phyloP scores from a whole-genome alignment of 1,284 basidiomycete species.

The Violaceomyces palustris region DNA sequence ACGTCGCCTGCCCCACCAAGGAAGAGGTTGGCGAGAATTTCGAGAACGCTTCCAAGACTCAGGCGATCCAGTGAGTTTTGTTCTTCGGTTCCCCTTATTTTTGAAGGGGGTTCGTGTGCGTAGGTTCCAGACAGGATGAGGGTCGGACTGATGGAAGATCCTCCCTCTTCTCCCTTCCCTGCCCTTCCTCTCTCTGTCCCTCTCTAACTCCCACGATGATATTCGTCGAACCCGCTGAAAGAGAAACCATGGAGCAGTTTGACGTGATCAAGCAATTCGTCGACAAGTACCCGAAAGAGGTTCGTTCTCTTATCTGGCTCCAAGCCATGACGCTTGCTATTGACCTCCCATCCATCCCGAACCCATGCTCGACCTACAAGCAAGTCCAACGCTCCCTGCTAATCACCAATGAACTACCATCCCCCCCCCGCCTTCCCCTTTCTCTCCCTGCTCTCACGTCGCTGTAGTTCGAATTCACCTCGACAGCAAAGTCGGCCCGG shows the following conservation, averaged over 20 bases:
- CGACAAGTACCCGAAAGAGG: slow-evolving; percentile 9
- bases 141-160: too few species aligned
- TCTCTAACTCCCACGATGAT: too few species aligned
- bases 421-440: too few species aligned
- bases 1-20: slow-evolving; percentile 19
- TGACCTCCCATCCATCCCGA: neutral
- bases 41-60: slow-evolving; percentile 13
- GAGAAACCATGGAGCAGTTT: slow-evolving; percentile 27
- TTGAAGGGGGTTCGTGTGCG: too few species aligned
- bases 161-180: too few species aligned
- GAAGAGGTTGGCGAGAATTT: slow-evolving; percentile 14
- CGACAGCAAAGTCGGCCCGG: slow-evolving; percentile 10
- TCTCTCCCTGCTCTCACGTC: too few species aligned
- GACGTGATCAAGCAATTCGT: slow-evolving; percentile 28
- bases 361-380: neutral
- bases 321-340: neutral
- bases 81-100: too few species aligned
- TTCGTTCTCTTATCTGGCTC: neutral
- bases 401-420: too few species aligned
- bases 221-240: slow-evolving; percentile 3
- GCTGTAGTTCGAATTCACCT: slow-evolving; percentile 5
- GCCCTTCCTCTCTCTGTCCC: too few species aligned
- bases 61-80: too few species aligned
- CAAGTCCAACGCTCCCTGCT: too few species aligned
- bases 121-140: too few species aligned